Conservation (phyloP, 495 filamentous ascomycete genomes). For the Neurospora tetraspora region DNA sequence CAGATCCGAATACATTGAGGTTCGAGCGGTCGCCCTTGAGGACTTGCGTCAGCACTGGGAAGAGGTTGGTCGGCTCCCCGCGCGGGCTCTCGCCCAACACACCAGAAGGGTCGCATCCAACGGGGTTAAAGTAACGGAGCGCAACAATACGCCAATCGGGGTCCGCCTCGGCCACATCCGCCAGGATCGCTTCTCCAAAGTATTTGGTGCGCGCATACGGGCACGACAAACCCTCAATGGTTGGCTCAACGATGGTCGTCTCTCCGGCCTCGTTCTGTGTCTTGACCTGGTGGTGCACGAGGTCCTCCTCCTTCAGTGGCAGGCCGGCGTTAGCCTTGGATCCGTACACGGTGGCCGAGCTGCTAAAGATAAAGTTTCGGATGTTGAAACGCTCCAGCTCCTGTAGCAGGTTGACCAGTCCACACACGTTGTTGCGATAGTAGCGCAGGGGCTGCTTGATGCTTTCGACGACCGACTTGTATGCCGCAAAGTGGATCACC, state of each 20-base stretch:
- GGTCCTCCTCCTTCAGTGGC: slow-evolving; percentile 50
- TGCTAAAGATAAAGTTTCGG: slow-evolving; percentile 57
- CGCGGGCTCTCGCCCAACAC: slow-evolving; percentile 56
- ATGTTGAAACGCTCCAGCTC: slow-evolving; percentile 47
- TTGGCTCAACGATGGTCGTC: slow-evolving; percentile 4
- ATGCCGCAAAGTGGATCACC: slow-evolving; percentile 57
- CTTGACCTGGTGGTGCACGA: slow-evolving; percentile 47
- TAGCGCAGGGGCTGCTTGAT: slow-evolving; percentile 46
- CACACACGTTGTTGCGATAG: slow-evolving; percentile 57
- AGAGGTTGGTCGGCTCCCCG: slow-evolving; percentile 51
- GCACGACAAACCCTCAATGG: slow-evolving; percentile 45
- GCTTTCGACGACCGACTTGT: slow-evolving; percentile 44
- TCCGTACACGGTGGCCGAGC: slow-evolving; percentile 55
- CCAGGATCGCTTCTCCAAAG: slow-evolving; percentile 56
- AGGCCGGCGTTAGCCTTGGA: slow-evolving; percentile 40
- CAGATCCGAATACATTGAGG: slow-evolving; percentile 50
- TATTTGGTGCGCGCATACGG: slow-evolving; percentile 59
- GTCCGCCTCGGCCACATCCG: slow-evolving; percentile 48
- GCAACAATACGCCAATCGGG: slow-evolving; percentile 52
- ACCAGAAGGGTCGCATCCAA: slow-evolving; percentile 55
- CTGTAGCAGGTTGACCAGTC: slow-evolving; percentile 48
- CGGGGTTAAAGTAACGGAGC: slow-evolving; percentile 59
- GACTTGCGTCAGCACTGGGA: slow-evolving; percentile 51
- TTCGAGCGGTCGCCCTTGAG: slow-evolving; percentile 43
- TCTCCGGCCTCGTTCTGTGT: background rate